Percentiles rank a stretch among this genome's conserved stretches.
Evolutionary conservation across 768 basidiomycete genomes (phyloP).

Genomic region (Dacryopinax primogenitus): DNA sequence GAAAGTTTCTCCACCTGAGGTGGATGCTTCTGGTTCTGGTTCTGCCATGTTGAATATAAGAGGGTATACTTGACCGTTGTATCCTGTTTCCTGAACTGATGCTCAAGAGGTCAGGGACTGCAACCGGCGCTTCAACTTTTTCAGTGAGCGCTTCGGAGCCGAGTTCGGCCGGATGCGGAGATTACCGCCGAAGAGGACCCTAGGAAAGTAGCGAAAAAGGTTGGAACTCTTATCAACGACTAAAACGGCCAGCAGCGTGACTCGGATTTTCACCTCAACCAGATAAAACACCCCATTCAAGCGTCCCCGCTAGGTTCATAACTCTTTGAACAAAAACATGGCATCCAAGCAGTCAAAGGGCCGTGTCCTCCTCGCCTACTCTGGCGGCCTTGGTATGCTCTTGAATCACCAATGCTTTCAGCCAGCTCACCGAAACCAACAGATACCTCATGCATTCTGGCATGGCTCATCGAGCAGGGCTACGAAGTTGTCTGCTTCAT

Average conservation of each 20-base stretch:
- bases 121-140: constrained; percentile 7
- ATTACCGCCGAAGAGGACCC: neutral
- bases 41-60: neutral
- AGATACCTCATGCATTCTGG: constrained; percentile 99
- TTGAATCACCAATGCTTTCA: neutral
- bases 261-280: neutral
- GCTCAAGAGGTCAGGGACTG: no score
- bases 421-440: constrained; percentile 4
- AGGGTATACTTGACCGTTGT: no score
- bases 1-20: constrained; percentile 20
- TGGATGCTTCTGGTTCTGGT: neutral
- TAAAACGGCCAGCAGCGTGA: neutral
- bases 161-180: neutral
- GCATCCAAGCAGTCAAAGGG: constrained; percentile 33
- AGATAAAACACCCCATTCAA: neutral
- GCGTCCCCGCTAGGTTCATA: neutral
- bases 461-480: constrained; percentile 96
- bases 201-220: neutral
- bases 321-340: constrained; percentile 7
- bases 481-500: constrained; percentile 97
- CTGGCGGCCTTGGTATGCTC: constrained; percentile 83
- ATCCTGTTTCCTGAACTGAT: no score
- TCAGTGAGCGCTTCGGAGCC: neutral
- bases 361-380: constrained; percentile 93
- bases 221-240: neutral